Conservation (phyloP, 2,329 filamentous ascomycete species). For the Exophiala mesophila region DNA sequence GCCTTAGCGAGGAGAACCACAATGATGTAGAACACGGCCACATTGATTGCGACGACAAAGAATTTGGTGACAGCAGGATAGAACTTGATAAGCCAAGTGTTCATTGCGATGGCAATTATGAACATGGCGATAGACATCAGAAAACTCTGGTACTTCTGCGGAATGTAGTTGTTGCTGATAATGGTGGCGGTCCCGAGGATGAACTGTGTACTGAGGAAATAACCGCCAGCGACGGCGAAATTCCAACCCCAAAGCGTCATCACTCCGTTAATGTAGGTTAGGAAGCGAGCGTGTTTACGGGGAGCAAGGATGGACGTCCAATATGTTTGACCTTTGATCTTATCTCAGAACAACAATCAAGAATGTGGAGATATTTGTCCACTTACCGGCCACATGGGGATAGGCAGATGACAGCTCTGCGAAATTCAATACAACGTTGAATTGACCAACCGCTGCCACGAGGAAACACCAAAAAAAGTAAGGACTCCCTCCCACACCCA, state of each 20-base stretch:
- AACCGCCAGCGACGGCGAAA: background rate
- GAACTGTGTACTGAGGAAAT: background rate
- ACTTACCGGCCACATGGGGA: constrained; percentile 48
- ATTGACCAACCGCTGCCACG: constrained; percentile 7
- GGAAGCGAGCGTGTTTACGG: background rate
- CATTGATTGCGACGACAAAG: constrained; percentile 3
- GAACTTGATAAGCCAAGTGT: background rate
- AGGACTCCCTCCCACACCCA: constrained; percentile 13
- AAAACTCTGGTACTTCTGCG: background rate
- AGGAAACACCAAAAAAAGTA: constrained; percentile 18
- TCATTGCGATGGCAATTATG: background rate
- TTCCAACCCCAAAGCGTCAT: background rate
- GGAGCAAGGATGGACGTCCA: constrained; percentile 1
- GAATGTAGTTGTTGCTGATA: background rate
- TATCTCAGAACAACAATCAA: background rate
- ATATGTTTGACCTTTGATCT: background rate
- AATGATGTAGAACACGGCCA: background rate
- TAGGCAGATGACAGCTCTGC: constrained; percentile 44
- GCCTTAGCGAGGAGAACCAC: constrained; percentile 1
- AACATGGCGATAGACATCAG: background rate
- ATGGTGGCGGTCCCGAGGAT: background rate
- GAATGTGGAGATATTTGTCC: background rate
- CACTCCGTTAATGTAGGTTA: background rate
- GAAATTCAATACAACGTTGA: background rate
- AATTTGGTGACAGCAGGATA: background rate